A percentile compares a stretch with the other conserved stretches of the same genome.
Conservation (phyloP, 345 rosid species). For the Euphorbia tirucalli region DNA sequence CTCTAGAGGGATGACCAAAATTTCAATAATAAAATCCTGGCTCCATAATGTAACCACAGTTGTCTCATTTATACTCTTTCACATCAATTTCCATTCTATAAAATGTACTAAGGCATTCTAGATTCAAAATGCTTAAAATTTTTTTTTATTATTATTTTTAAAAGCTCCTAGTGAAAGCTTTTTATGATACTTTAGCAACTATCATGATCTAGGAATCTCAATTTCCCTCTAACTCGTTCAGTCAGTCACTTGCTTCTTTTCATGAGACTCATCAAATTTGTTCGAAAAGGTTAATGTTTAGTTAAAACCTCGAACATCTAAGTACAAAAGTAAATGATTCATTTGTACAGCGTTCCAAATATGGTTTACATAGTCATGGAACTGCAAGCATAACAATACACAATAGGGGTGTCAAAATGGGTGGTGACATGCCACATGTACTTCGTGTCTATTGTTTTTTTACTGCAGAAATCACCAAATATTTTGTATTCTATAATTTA, state of each 20-base stretch:
- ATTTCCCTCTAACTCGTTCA: neutral
- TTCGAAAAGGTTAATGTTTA: neutral
- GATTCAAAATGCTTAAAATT: neutral
- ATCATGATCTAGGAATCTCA: neutral
- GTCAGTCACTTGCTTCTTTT: neutral
- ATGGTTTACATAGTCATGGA: too few species aligned
- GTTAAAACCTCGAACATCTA: neutral
- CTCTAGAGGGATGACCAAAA: slow-evolving; percentile 12
- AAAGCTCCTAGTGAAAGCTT: neutral
- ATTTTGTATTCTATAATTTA: neutral
- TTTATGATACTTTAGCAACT: neutral
- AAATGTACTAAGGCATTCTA: neutral
- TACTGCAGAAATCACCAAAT: neutral
- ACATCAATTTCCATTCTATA: neutral
- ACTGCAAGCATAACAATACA: too few species aligned
- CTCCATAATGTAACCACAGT: neutral
- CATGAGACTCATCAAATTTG: neutral
- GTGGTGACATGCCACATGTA: neutral
- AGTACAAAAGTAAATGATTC: too few species aligned
- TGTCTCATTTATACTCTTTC: neutral
- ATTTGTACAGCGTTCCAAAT: too few species aligned
- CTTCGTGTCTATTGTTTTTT: neutral
- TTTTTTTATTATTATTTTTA: neutral
- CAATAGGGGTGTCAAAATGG: too few species aligned
- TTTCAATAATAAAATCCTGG: neutral